Conservation (phyloP, 805 yeast species). For the Zygotorulaspora florentina region DNA sequence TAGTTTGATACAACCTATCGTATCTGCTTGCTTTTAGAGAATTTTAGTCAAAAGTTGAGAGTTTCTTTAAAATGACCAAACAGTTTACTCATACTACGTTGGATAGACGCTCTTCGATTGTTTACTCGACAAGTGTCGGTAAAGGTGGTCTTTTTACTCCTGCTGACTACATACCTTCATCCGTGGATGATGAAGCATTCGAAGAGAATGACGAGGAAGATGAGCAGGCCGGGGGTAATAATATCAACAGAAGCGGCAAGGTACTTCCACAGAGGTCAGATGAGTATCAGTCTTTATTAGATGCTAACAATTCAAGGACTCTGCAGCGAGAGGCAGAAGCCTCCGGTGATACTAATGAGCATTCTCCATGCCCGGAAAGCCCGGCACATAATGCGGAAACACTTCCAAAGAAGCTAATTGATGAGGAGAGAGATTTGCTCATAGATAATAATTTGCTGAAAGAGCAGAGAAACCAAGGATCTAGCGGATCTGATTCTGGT, state of each 20-base stretch:
- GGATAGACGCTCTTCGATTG: conserved; percentile 31
- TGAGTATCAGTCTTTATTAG: conserved; percentile 14
- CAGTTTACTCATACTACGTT: conserved; percentile 30
- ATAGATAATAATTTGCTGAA: conserved; percentile 29
- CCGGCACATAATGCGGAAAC: conserved; percentile 3
- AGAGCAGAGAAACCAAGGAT: background rate
- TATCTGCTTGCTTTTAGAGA: no score
- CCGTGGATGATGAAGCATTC: conserved; percentile 8
- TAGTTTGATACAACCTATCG: no score
- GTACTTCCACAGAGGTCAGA: background rate
- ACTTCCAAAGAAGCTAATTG: conserved; percentile 22
- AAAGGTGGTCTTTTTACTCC: conserved; percentile 33
- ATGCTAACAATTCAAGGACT: conserved; percentile 23
- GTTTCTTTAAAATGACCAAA: conserved; percentile 14
- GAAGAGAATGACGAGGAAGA: conserved; percentile 17
- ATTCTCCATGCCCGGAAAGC: background rate
- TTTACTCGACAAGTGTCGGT: conserved; percentile 34
- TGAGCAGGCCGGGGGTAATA: conserved; percentile 4
- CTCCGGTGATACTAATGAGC: conserved; percentile 1
- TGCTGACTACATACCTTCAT: conserved; percentile 26
- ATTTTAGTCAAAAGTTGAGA: no score
- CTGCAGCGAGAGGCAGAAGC: conserved; percentile 19
- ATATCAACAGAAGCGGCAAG: background rate
- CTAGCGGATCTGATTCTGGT: background rate
- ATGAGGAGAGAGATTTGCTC: conserved; percentile 34